Conservation (phyloP, 140 eudicot species). For the Cichorium intybus region DNA sequence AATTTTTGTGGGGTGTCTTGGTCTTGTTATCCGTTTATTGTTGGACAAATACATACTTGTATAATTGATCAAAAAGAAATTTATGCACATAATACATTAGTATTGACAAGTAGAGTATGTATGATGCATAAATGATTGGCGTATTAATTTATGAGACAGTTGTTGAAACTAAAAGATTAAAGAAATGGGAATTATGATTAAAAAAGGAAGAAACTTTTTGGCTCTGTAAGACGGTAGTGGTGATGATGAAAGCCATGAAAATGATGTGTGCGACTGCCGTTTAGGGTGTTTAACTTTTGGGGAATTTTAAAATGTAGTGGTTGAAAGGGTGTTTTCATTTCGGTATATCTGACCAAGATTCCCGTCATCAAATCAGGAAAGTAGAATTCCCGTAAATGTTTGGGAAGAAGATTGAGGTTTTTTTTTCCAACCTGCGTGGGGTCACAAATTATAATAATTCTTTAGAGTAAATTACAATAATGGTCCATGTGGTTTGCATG, state of each 20-base stretch:
- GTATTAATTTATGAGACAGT: neutral
- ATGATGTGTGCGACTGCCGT: conserved; percentile 30
- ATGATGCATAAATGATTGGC: conserved; percentile 18
- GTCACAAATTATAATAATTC: too few species aligned
- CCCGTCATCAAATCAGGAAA: neutral
- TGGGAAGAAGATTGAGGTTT: too few species aligned
- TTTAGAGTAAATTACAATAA: too few species aligned
- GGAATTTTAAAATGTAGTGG: conserved; percentile 29
- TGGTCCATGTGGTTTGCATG: too few species aligned
- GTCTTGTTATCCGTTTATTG: neutral
- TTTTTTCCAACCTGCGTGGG: too few species aligned
- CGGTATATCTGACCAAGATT: neutral
- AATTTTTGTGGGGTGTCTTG: neutral
- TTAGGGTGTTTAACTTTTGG: conserved; percentile 12
- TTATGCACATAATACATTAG: neutral
- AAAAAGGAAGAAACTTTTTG: conserved; percentile 13
- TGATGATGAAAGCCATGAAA: conserved; percentile 35
- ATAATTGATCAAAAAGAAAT: neutral
- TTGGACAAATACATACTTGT: neutral
- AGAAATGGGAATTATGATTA: conserved; percentile 22
- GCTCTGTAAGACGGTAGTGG: too few species aligned
- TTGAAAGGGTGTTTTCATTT: conserved; percentile 26
- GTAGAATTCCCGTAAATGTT: too few species aligned
- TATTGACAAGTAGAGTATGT: conserved; percentile 5
- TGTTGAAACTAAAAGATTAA: conserved; percentile 10